A percentile compares a stretch with the other conserved stretches of the same genome.
These are phyloP conservation scores for Berkeleyomyces basicola DNA, from an alignment of 2,329 filamentous ascomycete species.

Conservation along the genomic window DNA sequence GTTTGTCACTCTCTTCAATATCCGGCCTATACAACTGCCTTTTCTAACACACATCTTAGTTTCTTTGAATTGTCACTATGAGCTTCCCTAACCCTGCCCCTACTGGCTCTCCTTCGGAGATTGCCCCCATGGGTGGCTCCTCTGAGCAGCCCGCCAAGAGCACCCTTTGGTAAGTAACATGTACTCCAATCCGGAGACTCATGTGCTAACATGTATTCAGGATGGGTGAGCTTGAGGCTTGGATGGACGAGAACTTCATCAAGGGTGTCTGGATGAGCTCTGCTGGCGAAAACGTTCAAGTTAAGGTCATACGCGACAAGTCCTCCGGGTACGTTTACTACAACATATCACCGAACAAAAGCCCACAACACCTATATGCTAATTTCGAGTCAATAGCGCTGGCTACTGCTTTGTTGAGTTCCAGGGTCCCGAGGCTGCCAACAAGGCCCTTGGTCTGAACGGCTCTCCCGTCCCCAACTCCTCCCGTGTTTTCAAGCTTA, in stretches of 20 bases:
- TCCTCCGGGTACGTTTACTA: constrained; percentile 64
- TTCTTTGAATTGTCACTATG: constrained; percentile 13
- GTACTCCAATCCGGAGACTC: neutral
- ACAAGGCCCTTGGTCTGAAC: constrained; percentile 80
- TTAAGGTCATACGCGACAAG: constrained; percentile 99
- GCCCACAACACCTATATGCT: constrained; percentile 13
- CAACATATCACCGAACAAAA: neutral
- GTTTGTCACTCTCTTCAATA: neutral
- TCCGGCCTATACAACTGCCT: neutral
- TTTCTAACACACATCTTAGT: neutral
- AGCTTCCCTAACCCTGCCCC: constrained; percentile 15
- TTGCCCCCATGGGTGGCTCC: constrained; percentile 18
- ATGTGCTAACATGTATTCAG: constrained; percentile 28
- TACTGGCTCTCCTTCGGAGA: constrained; percentile 18
- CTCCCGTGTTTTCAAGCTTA: constrained; percentile 89
- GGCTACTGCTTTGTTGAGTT: constrained; percentile 99
- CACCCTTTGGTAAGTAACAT: constrained; percentile 34
- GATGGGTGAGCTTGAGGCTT: constrained; percentile 98
- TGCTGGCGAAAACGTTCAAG: constrained; percentile 86
- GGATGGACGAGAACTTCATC: constrained; percentile 99
- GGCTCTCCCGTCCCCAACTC: constrained; percentile 86
- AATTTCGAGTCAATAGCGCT: constrained; percentile 41
- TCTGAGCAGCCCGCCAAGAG: constrained; percentile 36
- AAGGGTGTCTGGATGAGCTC: constrained; percentile 79
- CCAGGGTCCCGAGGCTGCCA: constrained; percentile 60